Conservation (phyloP, 176 grass and related monocot species). For the Puya raimondii region DNA sequence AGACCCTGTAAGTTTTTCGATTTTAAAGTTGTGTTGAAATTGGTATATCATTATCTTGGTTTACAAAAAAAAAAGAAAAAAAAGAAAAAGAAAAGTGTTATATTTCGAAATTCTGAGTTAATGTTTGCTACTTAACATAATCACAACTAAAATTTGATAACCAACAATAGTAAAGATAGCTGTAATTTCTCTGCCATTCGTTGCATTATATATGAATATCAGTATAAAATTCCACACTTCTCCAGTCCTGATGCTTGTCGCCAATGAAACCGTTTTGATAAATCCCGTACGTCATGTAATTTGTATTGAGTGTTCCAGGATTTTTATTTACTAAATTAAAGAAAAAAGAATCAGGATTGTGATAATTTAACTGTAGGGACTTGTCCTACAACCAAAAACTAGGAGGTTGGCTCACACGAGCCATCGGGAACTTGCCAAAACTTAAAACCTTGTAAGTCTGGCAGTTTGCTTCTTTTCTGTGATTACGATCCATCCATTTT, state of each 20-base stretch:
- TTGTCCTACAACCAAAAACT: constrained; percentile 46
- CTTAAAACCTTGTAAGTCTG: constrained; percentile 41
- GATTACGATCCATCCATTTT: neutral
- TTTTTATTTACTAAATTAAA: neutral
- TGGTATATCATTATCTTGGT: neutral
- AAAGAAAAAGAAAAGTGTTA: no score
- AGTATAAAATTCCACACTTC: neutral
- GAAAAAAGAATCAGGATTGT: neutral
- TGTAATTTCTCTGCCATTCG: no score
- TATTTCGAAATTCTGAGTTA: no score
- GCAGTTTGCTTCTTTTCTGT: neutral
- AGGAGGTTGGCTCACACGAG: constrained; percentile 31
- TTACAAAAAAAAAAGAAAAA: no score
- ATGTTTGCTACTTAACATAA: no score
- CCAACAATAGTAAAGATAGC: no score
- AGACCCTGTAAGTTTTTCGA: constrained; percentile 36
- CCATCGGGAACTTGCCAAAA: constrained; percentile 45
- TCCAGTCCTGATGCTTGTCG: neutral
- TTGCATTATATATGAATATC: neutral
- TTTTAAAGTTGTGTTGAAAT: neutral
- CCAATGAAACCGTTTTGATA: no score
- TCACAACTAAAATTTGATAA: neutral
- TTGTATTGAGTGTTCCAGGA: no score
- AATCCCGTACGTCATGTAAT: no score
- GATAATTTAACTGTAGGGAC: constrained; percentile 45